Conservation (phyloP, 805 yeast species). For the Kuraishia piskuri region DNA sequence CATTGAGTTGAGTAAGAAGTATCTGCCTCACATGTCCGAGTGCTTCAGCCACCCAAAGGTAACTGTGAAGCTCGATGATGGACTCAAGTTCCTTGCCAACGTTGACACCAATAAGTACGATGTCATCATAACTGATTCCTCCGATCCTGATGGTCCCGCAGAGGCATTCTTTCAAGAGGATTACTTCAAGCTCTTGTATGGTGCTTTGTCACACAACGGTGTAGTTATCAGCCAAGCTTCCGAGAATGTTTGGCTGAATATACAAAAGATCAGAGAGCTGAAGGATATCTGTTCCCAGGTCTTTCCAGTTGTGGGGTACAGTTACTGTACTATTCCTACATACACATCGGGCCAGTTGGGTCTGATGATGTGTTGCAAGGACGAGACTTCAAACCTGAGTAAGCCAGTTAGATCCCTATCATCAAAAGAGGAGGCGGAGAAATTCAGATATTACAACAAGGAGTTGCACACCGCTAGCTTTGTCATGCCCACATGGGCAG, state of each 20-base stretch:
- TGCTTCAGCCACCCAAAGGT: conserved; percentile 59
- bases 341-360: conserved; percentile 97
- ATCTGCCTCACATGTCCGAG: conserved; percentile 77
- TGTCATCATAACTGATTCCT: conserved; percentile 83
- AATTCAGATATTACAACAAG: conserved; percentile 77
- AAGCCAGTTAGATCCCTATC: conserved; percentile 61
- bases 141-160: conserved; percentile 98
- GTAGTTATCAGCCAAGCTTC: conserved; percentile 84
- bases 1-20: conserved; percentile 76
- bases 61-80: conserved; percentile 65
- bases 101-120: conserved; percentile 40
- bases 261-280: conserved; percentile 74
- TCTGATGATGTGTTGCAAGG: conserved; percentile 93
- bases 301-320: conserved; percentile 88
- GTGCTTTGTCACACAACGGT: conserved; percentile 90
- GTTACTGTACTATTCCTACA: conserved; percentile 90
- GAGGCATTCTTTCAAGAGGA: conserved; percentile 88
- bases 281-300: conserved; percentile 75
- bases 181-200: conserved; percentile 74
- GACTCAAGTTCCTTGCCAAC: conserved; percentile 63
- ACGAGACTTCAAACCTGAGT: conserved; percentile 51
- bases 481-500: conserved; percentile 87
- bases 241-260: conserved; percentile 89
- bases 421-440: conserved; percentile 50
- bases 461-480: conserved; percentile 83